Conservation (phyloP, 2,329 filamentous ascomycete species). For the Aspergillus neoniger region DNA sequence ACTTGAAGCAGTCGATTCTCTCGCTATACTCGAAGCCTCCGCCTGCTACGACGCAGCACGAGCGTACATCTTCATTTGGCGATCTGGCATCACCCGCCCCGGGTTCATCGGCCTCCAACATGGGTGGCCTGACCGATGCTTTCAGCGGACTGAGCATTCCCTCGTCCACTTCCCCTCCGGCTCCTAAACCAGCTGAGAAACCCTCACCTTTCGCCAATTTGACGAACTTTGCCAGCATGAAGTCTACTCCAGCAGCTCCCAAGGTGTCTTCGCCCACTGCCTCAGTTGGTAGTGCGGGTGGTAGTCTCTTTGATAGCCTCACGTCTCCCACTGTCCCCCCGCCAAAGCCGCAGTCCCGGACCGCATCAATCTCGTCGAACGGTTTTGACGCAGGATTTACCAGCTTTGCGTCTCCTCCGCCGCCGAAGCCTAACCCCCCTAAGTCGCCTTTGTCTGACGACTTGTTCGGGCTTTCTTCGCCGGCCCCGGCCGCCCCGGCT, state of each 20-base stretch:
- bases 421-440: slow-evolving; percentile 48
- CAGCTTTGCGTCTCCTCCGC: slow-evolving; percentile 53
- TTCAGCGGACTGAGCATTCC: slow-evolving; percentile 71
- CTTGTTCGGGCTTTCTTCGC: slow-evolving; percentile 72
- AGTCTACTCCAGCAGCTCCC: slow-evolving; percentile 47
- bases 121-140: slow-evolving; percentile 76
- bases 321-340: slow-evolving; percentile 63
- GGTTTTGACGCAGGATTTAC: slow-evolving; percentile 69
- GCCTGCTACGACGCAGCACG: slow-evolving; percentile 56
- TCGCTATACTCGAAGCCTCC: slow-evolving; percentile 91
- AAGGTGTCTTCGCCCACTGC: slow-evolving; percentile 53
- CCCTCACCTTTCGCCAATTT: slow-evolving; percentile 66
- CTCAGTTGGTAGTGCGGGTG: slow-evolving; percentile 68
- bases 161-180: slow-evolving; percentile 44
- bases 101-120: slow-evolving; percentile 34
- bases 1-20: slow-evolving; percentile 95
- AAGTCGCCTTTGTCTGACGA: slow-evolving; percentile 66
- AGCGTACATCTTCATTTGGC: slow-evolving; percentile 65
- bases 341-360: slow-evolving; percentile 44
- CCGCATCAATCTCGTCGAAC: slow-evolving; percentile 57
- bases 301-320: slow-evolving; percentile 75
- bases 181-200: slow-evolving; percentile 49
- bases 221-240: slow-evolving; percentile 54
- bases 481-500: slow-evolving; percentile 45
- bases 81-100: slow-evolving; percentile 61